Evolutionary conservation across 768 basidiomycete species (phyloP), one percentile per base, ranked within the genome.

Genomic region (Termitomyces sp.): DNA sequence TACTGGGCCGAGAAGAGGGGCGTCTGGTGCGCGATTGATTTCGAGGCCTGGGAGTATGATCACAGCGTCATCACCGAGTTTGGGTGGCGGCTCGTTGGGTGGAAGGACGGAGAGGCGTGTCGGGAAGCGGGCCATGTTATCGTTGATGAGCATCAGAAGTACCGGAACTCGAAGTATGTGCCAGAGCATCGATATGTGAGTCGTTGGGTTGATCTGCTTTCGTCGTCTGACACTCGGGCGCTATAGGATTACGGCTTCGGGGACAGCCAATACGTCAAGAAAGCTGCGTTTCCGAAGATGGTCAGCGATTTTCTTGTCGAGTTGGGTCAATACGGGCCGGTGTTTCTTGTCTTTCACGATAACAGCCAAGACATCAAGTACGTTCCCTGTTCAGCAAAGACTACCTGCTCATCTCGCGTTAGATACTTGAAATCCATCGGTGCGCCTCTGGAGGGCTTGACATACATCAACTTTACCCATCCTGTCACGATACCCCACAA

Each of bases 321-420:
- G 3, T 68, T 82, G 51, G 60, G 67, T 13, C 59, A 68, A 16
- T 63, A 71, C 24, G 87, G 88, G 3, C 86, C 89, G 0, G 70
- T 93, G 18, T 91, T 85, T 67, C 77, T 94, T 44, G 80, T 94
- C 13, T 90, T 94, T 68, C 93, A 95, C 68, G 90, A 92, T 68
- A 76, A 81, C 49, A 80, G 72, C 57, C 83, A 88, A 61, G 92
- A 95, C 70, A 77, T 93, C 70, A 90, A 88, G 87, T 89, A 46
- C 44, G 73, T 57, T 37, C 26, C 16, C 7, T 13, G 3, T n/a
- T 3, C 4, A 6, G 39, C 8, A 13, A 8, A 39, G 37, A 20
- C 13, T 13, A 20, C n/a, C n/a, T n/a, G 6, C 39, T 41, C 5
- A 52, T 12, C 15, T 4, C 26, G 26, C 4, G 15, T 15, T 36